Evolutionary conservation across 139 green algal genomes (phyloP).

Genomic region (Tetratostichococcus sp.): DNA sequence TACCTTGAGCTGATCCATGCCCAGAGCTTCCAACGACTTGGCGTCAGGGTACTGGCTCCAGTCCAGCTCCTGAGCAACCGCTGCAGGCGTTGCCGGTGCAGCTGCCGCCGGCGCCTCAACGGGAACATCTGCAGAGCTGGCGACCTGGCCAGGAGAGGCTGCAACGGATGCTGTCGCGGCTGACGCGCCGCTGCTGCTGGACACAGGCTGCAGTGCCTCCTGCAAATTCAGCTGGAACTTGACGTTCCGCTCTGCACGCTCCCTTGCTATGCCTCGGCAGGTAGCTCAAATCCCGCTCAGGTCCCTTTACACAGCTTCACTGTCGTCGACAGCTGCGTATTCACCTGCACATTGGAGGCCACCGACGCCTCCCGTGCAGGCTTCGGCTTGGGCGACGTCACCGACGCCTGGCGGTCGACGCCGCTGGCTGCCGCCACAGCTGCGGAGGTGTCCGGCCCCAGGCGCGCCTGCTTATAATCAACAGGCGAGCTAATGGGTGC

Average conservation of each 20-base stretch:
- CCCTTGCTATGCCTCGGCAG: no score
- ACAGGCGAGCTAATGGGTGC: no score
- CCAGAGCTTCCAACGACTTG: constrained; percentile 41
- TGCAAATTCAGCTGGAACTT: no score
- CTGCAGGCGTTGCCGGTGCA: neutral
- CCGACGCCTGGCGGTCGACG: neutral
- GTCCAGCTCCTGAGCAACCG: constrained; percentile 13
- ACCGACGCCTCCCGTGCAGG: neutral
- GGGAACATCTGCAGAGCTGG: neutral
- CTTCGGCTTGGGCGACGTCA: neutral
- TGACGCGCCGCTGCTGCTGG: neutral
- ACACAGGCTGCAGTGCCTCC: neutral
- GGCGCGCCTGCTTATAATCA: neutral
- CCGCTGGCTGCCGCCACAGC: constrained; percentile 1
- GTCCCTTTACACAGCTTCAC: no score
- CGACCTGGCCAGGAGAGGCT: neutral
- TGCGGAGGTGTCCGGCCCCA: neutral
- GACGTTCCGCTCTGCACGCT: no score
- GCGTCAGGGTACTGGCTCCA: constrained; percentile 20
- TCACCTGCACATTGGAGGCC: neutral
- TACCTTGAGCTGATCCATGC: constrained; percentile 29
- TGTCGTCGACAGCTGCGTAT: no score
- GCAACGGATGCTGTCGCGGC: neutral
- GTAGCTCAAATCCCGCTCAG: no score
- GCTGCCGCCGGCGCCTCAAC: neutral